Evolutionary conservation across 1,139 yeast genomes (phyloP).

Genomic region (Eremothecium cymbalariae): DNA sequence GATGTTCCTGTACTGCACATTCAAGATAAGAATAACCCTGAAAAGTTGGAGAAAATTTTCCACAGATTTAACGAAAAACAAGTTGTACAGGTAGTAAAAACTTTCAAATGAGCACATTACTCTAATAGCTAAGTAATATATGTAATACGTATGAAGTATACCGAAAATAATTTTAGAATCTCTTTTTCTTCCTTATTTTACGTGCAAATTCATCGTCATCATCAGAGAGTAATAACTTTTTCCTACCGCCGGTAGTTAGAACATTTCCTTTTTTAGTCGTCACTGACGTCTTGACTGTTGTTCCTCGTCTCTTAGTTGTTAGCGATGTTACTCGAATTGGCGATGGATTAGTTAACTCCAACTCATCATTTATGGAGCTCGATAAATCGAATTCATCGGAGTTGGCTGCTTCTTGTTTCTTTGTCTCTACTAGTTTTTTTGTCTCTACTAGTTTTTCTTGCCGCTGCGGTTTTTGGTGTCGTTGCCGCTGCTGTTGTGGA

Average conservation of each 20-base stretch:
- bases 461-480: constrained; percentile 4
- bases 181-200: constrained; percentile 4
- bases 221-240: constrained; percentile 8
- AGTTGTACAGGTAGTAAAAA: constrained; percentile 42
- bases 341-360: constrained; percentile 29
- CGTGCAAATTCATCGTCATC: constrained; percentile 8
- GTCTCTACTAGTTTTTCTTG: background rate
- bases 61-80: constrained; percentile 60
- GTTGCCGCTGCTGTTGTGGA: constrained; percentile 1
- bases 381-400: constrained; percentile 29
- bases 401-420: constrained; percentile 1
- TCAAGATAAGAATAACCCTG: constrained; percentile 39
- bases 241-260: constrained; percentile 14
- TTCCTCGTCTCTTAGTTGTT: constrained; percentile 13
- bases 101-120: no score
- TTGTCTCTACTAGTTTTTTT: background rate
- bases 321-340: constrained; percentile 19
- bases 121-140: no score
- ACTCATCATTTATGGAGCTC: constrained; percentile 26
- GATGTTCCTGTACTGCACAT: constrained; percentile 87
- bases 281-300: constrained; percentile 11
- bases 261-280: constrained; percentile 12
- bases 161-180: constrained; percentile 4
- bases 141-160: no score
- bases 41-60: constrained; percentile 57